A percentile compares a stretch with the other conserved stretches of the same genome.
phyloP scores from a whole-genome alignment of 345 rosid species.

The Angophora floribunda region DNA sequence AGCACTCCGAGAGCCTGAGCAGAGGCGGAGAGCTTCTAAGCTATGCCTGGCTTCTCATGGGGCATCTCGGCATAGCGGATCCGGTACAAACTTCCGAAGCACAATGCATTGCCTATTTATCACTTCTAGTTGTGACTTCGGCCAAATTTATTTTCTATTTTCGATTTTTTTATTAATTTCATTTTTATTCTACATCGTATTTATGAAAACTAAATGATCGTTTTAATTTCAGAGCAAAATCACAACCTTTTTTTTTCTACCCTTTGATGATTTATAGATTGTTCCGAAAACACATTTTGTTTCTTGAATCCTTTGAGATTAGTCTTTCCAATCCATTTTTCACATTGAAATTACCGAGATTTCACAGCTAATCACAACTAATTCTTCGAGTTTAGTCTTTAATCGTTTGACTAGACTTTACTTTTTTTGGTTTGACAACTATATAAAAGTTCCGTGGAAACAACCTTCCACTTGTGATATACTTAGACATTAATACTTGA shows the following conservation, averaged over 20 bases:
- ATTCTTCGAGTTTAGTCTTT: not conserved
- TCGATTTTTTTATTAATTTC: not conserved
- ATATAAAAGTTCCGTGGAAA: not conserved
- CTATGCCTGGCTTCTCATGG: constrained; percentile 44
- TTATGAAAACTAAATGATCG: not conserved
- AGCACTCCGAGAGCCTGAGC: constrained; percentile 34
- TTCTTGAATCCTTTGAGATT: not conserved
- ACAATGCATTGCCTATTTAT: constrained; percentile 14
- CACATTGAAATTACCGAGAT: not conserved
- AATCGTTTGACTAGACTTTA: not conserved
- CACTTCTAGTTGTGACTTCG: not conserved
- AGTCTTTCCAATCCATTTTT: not conserved
- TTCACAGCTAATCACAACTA: not conserved
- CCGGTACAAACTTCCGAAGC: constrained; percentile 24
- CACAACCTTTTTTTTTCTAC: not conserved
- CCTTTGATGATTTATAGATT: not conserved
- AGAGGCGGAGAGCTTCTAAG: constrained; percentile 47
- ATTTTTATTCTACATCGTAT: not conserved
- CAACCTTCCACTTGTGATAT: not conserved
- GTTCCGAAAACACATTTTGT: not conserved
- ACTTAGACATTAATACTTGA: not conserved
- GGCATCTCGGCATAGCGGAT: constrained; percentile 45
- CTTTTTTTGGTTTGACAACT: not conserved
- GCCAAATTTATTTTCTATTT: not conserved
- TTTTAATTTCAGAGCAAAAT: not conserved